Percentiles rank a stretch among this genome's conserved stretches.
Evolutionary conservation across 352 stramenopile species (phyloP).

Genomic region (Globisporangium cylindrosporum): DNA sequence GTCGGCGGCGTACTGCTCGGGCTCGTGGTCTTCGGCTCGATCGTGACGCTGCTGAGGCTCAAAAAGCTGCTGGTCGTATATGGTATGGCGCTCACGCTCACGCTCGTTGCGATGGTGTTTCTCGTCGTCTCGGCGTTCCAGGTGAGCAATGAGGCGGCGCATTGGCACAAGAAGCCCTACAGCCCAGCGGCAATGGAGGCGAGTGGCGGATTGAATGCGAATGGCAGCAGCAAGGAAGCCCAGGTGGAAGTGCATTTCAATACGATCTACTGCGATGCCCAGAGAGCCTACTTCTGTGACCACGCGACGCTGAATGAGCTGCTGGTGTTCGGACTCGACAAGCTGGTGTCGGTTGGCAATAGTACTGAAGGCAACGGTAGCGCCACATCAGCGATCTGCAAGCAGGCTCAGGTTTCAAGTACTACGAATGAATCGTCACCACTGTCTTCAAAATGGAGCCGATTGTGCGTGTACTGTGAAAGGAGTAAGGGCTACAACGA

Average conservation of each 20-base stretch:
- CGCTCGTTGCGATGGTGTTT: slow-evolving; percentile 12
- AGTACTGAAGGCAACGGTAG: neutral
- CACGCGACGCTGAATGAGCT: slow-evolving; percentile 16
- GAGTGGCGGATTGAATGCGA: neutral
- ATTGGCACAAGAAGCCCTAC: neutral
- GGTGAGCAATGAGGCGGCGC: slow-evolving; percentile 6
- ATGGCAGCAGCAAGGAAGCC: slow-evolving; percentile 9
- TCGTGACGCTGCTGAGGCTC: slow-evolving; percentile 6
- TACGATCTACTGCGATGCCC: slow-evolving; percentile 15
- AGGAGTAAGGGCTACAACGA: neutral
- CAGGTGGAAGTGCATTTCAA: slow-evolving; percentile 16
- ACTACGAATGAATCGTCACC: neutral
- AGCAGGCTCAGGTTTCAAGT: neutral
- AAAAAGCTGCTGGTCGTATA: slow-evolving; percentile 17
- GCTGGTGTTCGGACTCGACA: slow-evolving; percentile 1
- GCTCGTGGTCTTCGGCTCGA: slow-evolving; percentile 11
- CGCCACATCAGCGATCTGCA: neutral
- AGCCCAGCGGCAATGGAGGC: too few relatives aligned
- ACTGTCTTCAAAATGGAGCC: slow-evolving; percentile 3
- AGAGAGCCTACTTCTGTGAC: slow-evolving; percentile 16
- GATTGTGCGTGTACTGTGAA: slow-evolving; percentile 9
- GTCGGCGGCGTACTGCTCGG: slow-evolving; percentile 2
- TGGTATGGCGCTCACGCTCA: slow-evolving; percentile 10
- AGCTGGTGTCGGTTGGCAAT: neutral
- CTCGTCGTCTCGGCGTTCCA: slow-evolving; percentile 15